Conservation (phyloP, 176 grass and related monocot genomes). For the Musa itinerans region DNA sequence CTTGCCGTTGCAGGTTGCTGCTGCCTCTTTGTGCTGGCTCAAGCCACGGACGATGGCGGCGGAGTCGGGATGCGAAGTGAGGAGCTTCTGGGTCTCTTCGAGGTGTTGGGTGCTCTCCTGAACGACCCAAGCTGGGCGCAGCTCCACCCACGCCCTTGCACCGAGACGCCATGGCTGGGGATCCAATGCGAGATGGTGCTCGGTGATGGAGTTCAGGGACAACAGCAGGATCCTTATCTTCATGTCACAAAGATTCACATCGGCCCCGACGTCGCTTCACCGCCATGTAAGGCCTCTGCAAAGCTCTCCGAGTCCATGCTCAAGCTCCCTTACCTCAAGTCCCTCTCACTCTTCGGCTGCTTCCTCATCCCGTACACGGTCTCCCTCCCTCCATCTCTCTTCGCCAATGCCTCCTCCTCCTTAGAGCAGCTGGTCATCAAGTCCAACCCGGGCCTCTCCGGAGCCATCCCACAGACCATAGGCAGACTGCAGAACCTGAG, state of each 20-base stretch:
- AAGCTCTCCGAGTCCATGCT: constrained; percentile 35
- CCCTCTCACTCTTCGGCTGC: constrained; percentile 61
- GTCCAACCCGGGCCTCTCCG: constrained; percentile 51
- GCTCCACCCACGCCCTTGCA: constrained; percentile 70
- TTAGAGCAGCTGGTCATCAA: constrained; percentile 72
- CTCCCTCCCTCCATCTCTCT: constrained; percentile 38
- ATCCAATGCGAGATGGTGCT: constrained; percentile 52
- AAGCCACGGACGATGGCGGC: constrained; percentile 16
- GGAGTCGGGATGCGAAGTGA: constrained; percentile 30
- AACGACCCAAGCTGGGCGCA: constrained; percentile 49
- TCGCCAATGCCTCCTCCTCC: constrained; percentile 31
- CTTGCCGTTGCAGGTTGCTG: constrained; percentile 4
- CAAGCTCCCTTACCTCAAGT: constrained; percentile 56
- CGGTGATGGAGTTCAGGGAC: background rate
- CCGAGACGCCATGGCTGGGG: constrained; percentile 71
- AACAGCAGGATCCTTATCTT: constrained; percentile 34
- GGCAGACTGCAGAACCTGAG: constrained; percentile 27
- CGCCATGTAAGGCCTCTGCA: constrained; percentile 42
- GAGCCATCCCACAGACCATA: constrained; percentile 37
- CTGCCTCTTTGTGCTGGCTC: constrained; percentile 10
- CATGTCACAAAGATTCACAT: constrained; percentile 66
- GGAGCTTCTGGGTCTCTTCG: constrained; percentile 55
- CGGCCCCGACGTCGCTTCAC: constrained; percentile 56
- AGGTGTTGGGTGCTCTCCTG: constrained; percentile 46
- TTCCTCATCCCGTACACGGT: constrained; percentile 17